Evolutionary conservation across 108 stramenopile genomes (phyloP).

Genomic region (Fragilaria radians): DNA sequence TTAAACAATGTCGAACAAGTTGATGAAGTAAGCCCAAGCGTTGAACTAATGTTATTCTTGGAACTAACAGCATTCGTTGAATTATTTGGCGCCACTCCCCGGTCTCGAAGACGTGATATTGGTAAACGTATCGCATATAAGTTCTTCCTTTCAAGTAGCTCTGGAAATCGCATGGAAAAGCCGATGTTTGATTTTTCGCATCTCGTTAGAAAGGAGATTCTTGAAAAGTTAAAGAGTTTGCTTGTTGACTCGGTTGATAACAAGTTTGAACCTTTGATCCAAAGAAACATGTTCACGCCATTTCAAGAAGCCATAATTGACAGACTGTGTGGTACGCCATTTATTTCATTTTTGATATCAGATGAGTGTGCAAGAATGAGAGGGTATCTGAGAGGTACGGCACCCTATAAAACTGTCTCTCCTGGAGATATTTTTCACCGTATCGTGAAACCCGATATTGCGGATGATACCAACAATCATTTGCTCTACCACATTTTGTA

Average conservation of each 20-base stretch:
- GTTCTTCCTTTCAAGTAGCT: slow-evolving; percentile 41
- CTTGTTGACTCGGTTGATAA: slow-evolving; percentile 43
- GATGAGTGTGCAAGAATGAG: slow-evolving; percentile 79
- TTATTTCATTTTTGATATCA: slow-evolving; percentile 62
- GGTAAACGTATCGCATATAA: slow-evolving; percentile 41
- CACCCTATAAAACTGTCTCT: slow-evolving; percentile 54
- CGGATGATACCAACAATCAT: slow-evolving; percentile 29
- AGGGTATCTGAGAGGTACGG: slow-evolving; percentile 60
- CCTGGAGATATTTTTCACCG: slow-evolving; percentile 17
- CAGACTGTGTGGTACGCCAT: slow-evolving; percentile 40
- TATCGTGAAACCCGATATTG: neutral
- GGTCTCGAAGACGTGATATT: slow-evolving; percentile 22
- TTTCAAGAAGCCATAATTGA: slow-evolving; percentile 49
- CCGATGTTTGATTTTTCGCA: slow-evolving; percentile 58
- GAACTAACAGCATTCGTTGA: slow-evolving; percentile 58
- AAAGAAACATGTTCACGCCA: slow-evolving; percentile 46
- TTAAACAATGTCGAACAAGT: slow-evolving; percentile 12
- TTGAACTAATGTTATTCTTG: slow-evolving; percentile 60
- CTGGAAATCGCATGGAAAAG: slow-evolving; percentile 27
- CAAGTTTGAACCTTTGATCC: slow-evolving; percentile 14
- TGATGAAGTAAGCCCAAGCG: slow-evolving; percentile 29
- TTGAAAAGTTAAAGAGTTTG: slow-evolving; percentile 11
- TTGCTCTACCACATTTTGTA: slow-evolving; percentile 56
- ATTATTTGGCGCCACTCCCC: slow-evolving; percentile 35
- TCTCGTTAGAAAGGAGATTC: slow-evolving; percentile 34